Base-by-base conservation (phyloP, 805 yeast genomes). In the Pichia scutulata region DNA sequence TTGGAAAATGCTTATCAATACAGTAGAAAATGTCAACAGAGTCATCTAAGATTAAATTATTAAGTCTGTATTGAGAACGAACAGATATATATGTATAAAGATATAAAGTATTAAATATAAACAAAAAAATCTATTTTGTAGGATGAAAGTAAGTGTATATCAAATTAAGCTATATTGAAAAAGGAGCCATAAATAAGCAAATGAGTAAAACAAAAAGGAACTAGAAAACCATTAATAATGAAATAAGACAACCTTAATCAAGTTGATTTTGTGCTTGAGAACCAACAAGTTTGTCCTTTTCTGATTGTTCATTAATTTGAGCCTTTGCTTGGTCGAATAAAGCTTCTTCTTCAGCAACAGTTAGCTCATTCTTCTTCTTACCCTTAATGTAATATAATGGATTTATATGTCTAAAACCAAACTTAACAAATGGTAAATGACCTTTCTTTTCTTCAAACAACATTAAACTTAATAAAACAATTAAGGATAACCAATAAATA, bases 391-490 rank as follows among this genome's bases (percentile, higher is more conserved):
- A 76, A 69, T 82, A 84, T 76, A 81, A 74, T 68, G 92, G 95
- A 70, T 82, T 84, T 68, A 86, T 57, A 24, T 77, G 70, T 60
- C 73, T 72, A 52, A 82, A 60, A 60, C 65, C 64, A 58, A 75
- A 54, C 50, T 62, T 67, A 62, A 68, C 57, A 72, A 84, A 81
- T 66, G 96, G 90, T 68, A 86, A 74, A 67, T 84, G 90, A 22
- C 96, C 96, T 24, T 68, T 69, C 69, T 74, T 86, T 77, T 92
- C 99, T 74, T 88, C 93, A 70, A 62, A 89, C 55, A 83, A 70
- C 89, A 92, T 80, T 58, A 83, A 68, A 18, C 63, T 47, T 43
- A 92, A 63, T 37, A 75, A 68, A 22, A 71, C 54, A 54, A 85
- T 84, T 49, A 89, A 65, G 40, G 70, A 67, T 49, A 90, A 60